phyloP scores from a whole-genome alignment of 2,329 filamentous ascomycete species.

The Sporothrix schenckii region DNA sequence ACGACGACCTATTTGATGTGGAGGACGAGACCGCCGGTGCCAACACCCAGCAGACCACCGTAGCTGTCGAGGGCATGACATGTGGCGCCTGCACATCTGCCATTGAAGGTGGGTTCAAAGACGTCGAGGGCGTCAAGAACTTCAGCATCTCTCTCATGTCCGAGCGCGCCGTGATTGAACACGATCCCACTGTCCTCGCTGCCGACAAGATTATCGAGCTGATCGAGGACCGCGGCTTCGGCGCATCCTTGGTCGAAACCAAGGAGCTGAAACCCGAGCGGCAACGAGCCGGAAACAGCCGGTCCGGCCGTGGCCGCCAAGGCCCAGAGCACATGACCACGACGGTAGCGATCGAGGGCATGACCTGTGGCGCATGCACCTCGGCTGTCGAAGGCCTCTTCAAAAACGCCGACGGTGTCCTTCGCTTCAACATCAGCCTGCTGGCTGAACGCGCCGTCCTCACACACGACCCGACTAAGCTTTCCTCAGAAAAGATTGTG shows the following conservation, averaged over 20 bases:
- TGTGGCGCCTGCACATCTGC: conserved; percentile 88
- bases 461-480: conserved; percentile 73
- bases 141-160: conserved; percentile 84
- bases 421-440: conserved; percentile 93
- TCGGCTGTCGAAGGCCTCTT: conserved; percentile 87
- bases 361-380: conserved; percentile 97
- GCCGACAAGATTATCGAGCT: conserved; percentile 59
- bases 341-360: conserved; percentile 87
- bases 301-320: conserved; percentile 57
- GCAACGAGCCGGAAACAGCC: conserved; percentile 45
- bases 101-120: conserved; percentile 77
- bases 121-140: conserved; percentile 70
- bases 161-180: conserved; percentile 82
- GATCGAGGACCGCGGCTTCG: conserved; percentile 76
- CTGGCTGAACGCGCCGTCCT: conserved; percentile 90
- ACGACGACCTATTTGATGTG: conserved; percentile 41
- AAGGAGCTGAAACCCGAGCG: conserved; percentile 50
- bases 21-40: conserved; percentile 48
- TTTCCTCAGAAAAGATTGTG: conserved; percentile 73
- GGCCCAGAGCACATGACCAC: conserved; percentile 64
- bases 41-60: conserved; percentile 66
- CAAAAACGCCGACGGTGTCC: conserved; percentile 71
- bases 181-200: conserved; percentile 64
- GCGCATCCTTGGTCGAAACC: conserved; percentile 75
- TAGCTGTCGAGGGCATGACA: conserved; percentile 85